phyloP scores from a whole-genome alignment of 176 grass and related monocot genomes.

The Saccharum spontaneum region DNA sequence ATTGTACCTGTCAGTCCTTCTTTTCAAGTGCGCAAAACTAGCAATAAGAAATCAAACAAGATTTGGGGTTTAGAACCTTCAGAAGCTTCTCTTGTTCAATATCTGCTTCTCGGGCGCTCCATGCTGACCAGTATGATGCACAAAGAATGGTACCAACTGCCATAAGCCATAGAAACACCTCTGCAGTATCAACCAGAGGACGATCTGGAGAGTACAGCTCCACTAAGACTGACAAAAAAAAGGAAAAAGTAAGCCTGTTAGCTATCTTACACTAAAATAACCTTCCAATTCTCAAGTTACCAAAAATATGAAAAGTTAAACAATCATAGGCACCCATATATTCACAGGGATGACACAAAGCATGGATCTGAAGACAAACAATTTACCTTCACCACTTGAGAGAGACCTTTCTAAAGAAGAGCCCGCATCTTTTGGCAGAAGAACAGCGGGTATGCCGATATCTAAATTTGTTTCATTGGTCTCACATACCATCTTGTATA shows the following conservation, averaged over 20 bases:
- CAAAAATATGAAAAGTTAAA: conserved; percentile 9
- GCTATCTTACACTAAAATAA: conserved; percentile 9
- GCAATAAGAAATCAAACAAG: conserved; percentile 26
- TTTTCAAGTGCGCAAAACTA: conserved; percentile 19
- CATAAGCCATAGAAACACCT: conserved; percentile 99
- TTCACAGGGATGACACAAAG: conserved; percentile 5
- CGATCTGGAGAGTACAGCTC: conserved; percentile 93
- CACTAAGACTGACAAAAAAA: conserved; percentile 61
- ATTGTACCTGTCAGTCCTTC: conserved; percentile 6
- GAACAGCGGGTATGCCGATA: conserved; percentile 82
- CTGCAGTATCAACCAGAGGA: conserved; percentile 88
- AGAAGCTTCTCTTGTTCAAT: conserved; percentile 91
- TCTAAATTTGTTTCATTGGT: conserved; percentile 75
- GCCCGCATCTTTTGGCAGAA: conserved; percentile 92
- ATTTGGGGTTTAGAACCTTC: conserved; percentile 59
- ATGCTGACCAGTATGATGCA: conserved; percentile 98
- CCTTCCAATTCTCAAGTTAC: background rate
- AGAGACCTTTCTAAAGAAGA: conserved; percentile 48
- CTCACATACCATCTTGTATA: conserved; percentile 99
- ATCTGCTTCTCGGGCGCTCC: conserved; percentile 80
- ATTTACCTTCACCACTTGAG: conserved; percentile 57
- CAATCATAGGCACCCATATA: background rate
- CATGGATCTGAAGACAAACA: conserved; percentile 6
- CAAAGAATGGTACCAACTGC: conserved; percentile 97
- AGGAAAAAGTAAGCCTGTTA: conserved; percentile 24